These are phyloP conservation scores for Cicer arietinum DNA, from an alignment of 306 rosid species.

Conservation along the genomic window DNA sequence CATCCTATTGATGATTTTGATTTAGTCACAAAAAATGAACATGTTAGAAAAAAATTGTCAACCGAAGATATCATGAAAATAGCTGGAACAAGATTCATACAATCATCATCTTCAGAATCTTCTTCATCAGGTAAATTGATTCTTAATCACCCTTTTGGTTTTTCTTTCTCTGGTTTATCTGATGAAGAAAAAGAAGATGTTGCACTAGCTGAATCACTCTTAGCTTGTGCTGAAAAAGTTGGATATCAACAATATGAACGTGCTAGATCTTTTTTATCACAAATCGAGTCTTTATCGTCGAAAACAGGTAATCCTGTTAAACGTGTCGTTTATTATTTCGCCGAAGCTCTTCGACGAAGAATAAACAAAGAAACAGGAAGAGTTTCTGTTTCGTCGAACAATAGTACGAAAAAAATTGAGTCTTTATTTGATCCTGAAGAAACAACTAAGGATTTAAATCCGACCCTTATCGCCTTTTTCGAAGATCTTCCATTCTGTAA, in stretches of 20 bases:
- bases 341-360: slow-evolving; percentile 62
- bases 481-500: slow-evolving; percentile 47
- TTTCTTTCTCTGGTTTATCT: slow-evolving; percentile 55
- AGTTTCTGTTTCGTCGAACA: slow-evolving; percentile 16
- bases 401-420: not conserved
- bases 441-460: slow-evolving; percentile 40
- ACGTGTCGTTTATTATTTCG: slow-evolving; percentile 58
- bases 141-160: slow-evolving; percentile 54
- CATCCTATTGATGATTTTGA: slow-evolving; percentile 38
- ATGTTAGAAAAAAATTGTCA: slow-evolving; percentile 49
- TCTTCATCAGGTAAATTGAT: slow-evolving; percentile 6
- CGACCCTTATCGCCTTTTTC: slow-evolving; percentile 39
- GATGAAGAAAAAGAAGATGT: slow-evolving; percentile 56
- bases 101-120: slow-evolving; percentile 50
- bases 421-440: slow-evolving; percentile 45
- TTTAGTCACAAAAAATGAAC: not conserved
- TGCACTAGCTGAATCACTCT: slow-evolving; percentile 64
- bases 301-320: slow-evolving; percentile 57
- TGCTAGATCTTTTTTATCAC: slow-evolving; percentile 51
- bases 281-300: slow-evolving; percentile 47
- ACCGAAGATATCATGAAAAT: slow-evolving; percentile 66
- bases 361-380: slow-evolving; percentile 66
- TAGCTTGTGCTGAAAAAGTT: slow-evolving; percentile 71
- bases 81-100: slow-evolving; percentile 71
- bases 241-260: slow-evolving; percentile 59